Conservation (phyloP, 2,329 filamentous ascomycete genomes). For the Penicillium sclerotiorum region DNA sequence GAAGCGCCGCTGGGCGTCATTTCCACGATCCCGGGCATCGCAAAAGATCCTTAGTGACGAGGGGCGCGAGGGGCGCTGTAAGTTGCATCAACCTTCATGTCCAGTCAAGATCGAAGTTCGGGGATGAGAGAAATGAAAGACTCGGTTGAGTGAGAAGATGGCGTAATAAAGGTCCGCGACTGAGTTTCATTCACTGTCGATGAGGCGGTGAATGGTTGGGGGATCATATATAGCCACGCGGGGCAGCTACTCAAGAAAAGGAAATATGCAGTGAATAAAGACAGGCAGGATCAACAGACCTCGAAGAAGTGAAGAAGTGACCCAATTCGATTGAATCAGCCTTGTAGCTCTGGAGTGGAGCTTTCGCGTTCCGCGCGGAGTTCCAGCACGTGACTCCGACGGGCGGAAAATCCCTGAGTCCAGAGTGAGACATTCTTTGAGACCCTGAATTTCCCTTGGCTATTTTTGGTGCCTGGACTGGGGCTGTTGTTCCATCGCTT, state of each 20-base stretch:
- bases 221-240: too few species aligned
- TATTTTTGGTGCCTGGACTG: conserved; percentile 7
- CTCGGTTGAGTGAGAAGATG: not conserved
- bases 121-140: not conserved
- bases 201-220: too few species aligned
- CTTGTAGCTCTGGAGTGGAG: too few species aligned
- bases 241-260: too few species aligned
- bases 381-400: conserved; percentile 20
- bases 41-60: conserved; percentile 38
- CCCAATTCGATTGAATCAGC: too few species aligned
- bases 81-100: conserved; percentile 43
- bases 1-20: conserved; percentile 33
- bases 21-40: conserved; percentile 46
- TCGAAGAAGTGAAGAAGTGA: too few species aligned
- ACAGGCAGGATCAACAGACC: too few species aligned
- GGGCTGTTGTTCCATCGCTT: not conserved
- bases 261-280: too few species aligned
- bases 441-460: conserved; percentile 4
- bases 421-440: conserved; percentile 14
- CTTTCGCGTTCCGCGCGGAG: conserved; percentile 23
- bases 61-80: conserved; percentile 42
- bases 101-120: conserved; percentile 23
- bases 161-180: conserved; percentile 3
- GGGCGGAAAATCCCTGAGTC: conserved; percentile 22
- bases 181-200: too few species aligned